Evolutionary conservation across 345 rosid species (phyloP).

Genomic region (Zanthoxylum bungeanum): DNA sequence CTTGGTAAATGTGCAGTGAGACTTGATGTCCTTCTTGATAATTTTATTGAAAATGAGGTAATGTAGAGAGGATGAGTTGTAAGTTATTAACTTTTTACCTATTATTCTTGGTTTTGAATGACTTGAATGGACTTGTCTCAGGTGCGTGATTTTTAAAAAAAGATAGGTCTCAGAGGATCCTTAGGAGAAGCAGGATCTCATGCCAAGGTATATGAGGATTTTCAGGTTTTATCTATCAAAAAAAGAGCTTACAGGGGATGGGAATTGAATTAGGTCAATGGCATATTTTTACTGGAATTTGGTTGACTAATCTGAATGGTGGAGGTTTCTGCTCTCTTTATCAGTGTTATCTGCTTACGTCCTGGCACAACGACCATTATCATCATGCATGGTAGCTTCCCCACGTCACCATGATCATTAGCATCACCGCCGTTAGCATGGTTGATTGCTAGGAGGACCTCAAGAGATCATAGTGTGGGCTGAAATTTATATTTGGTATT

Average conservation of each 20-base stretch:
- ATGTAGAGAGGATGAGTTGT: background rate
- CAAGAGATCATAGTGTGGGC: too few species aligned
- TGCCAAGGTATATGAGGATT: conserved; percentile 76
- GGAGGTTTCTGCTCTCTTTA: background rate
- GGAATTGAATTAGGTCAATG: background rate
- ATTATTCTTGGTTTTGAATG: background rate
- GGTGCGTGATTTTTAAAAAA: conserved; percentile 81
- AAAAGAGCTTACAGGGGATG: background rate
- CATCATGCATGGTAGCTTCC: too few species aligned
- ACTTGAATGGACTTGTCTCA: conserved; percentile 27
- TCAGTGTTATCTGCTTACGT: background rate
- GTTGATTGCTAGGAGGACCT: too few species aligned
- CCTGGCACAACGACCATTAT: too few species aligned
- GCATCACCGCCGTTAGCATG: too few species aligned
- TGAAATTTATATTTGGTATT: too few species aligned
- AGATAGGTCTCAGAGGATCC: conserved; percentile 79
- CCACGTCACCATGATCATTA: too few species aligned
- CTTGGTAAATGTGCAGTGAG: too few species aligned
- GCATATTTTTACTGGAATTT: background rate
- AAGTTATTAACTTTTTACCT: background rate
- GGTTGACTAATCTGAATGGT: background rate
- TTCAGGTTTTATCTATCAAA: background rate
- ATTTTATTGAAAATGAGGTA: background rate
- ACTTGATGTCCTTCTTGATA: background rate
- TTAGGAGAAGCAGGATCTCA: conserved; percentile 75